Conservation (phyloP, 129 eudicot species). For the Scalesia atractyloides region DNA sequence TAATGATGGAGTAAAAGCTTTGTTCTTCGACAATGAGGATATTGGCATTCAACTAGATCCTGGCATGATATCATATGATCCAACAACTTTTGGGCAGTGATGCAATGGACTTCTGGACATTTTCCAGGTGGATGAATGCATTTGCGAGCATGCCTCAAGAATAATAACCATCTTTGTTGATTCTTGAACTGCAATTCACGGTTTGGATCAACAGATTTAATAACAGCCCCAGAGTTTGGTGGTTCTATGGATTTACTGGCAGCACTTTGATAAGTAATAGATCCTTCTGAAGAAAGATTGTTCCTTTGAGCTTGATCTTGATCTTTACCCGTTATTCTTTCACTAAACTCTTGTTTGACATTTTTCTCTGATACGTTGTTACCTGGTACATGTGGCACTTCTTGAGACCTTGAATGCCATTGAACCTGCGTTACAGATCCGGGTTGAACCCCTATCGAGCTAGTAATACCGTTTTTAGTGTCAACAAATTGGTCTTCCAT, state of each 20-base stretch:
- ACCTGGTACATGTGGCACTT: slow-evolving; percentile 41
- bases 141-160: slow-evolving; percentile 81
- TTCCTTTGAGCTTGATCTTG: slow-evolving; percentile 71
- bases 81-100: slow-evolving; percentile 58
- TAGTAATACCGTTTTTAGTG: slow-evolving; percentile 45
- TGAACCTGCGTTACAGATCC: slow-evolving; percentile 54
- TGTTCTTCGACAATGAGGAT: slow-evolving; percentile 63
- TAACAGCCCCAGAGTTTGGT: slow-evolving; percentile 37
- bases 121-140: slow-evolving; percentile 71
- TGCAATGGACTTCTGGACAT: slow-evolving; percentile 64
- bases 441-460: slow-evolving; percentile 41
- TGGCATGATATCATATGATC: slow-evolving; percentile 64
- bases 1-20: slow-evolving; percentile 51
- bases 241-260: slow-evolving; percentile 45
- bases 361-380: slow-evolving; percentile 40
- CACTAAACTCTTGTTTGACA: slow-evolving; percentile 60
- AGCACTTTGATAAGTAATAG: slow-evolving; percentile 45
- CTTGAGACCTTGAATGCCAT: slow-evolving; percentile 62
- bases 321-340: slow-evolving; percentile 59
- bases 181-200: slow-evolving; percentile 55
- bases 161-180: slow-evolving; percentile 81
- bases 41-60: slow-evolving; percentile 42
- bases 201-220: slow-evolving; percentile 35
- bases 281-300: slow-evolving; percentile 60
- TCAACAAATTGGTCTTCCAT: slow-evolving; percentile 57